phyloP scores from a whole-genome alignment of 306 rosid species.

The Corylus heterophylla region DNA sequence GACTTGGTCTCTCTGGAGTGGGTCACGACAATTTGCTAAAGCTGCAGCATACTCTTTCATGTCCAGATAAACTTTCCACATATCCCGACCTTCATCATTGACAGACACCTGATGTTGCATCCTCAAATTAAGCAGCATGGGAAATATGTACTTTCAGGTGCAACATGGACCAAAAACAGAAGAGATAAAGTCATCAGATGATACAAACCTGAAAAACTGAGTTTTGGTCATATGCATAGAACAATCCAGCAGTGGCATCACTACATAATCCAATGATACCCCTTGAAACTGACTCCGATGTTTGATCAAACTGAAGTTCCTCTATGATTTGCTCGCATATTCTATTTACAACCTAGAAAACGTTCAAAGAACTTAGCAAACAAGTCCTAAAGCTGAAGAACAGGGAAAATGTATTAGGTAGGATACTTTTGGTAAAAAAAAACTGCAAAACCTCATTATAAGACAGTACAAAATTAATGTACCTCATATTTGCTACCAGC shows the following conservation, averaged over 20 bases:
- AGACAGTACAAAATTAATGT: background rate
- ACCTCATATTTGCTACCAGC: background rate
- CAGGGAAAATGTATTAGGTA: conserved; percentile 11
- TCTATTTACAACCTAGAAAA: conserved; percentile 87
- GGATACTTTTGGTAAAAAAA: conserved; percentile 14
- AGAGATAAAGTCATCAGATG: conserved; percentile 25
- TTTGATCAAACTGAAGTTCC: conserved; percentile 95
- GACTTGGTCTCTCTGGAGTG: conserved; percentile 95
- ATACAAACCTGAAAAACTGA: conserved; percentile 88
- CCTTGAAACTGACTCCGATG: conserved; percentile 76
- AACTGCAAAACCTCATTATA: conserved; percentile 1
- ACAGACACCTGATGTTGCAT: conserved; percentile 70
- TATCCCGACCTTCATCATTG: conserved; percentile 91
- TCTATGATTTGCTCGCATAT: conserved; percentile 87
- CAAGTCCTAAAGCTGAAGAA: conserved; percentile 16
- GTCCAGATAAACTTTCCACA: conserved; percentile 99
- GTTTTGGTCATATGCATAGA: conserved; percentile 92
- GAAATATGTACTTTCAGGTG: conserved; percentile 10
- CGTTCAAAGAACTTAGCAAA: conserved; percentile 30
- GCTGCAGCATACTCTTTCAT: conserved; percentile 93
- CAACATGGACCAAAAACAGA: conserved; percentile 28
- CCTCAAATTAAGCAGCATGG: conserved; percentile 32
- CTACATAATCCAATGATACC: conserved; percentile 95
- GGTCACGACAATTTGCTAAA: conserved; percentile 86
- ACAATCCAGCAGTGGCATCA: conserved; percentile 96